Percentiles rank a stretch among this genome's conserved stretches.
Evolutionary conservation across 805 yeast genomes (phyloP).

Genomic region (Candida broadrunensis): DNA sequence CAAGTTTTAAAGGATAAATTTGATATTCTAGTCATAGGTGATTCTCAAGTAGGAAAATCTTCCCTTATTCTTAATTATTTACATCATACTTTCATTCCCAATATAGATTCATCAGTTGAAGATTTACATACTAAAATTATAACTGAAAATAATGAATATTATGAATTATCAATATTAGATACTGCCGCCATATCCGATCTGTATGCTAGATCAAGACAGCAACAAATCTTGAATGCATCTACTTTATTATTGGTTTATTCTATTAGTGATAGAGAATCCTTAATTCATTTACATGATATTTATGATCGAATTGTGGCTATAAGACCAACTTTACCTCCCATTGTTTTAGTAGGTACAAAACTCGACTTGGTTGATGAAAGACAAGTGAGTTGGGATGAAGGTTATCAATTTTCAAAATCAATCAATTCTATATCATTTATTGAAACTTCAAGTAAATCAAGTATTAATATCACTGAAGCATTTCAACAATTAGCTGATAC

Average conservation of each 20-base stretch:
- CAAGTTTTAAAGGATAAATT: conserved; percentile 12
- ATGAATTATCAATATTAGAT: conserved; percentile 32
- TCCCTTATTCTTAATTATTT: conserved; percentile 22
- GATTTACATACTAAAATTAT: conserved; percentile 21
- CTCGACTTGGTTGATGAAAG: conserved; percentile 21
- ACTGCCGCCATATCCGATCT: conserved; percentile 21
- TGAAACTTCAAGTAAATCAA: conserved; percentile 25
- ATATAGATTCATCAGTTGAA: conserved; percentile 17
- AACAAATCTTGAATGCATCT: conserved; percentile 27
- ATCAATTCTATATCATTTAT: conserved; percentile 24
- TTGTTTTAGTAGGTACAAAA: conserved; percentile 29
- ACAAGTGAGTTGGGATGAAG: conserved; percentile 28
- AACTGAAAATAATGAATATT: conserved; percentile 11
- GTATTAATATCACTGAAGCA: conserved; percentile 19
- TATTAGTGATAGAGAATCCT: conserved; percentile 22
- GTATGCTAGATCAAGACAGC: conserved; percentile 21
- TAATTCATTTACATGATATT: conserved; percentile 25
- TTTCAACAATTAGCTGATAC: conserved; percentile 24
- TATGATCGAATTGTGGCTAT: conserved; percentile 19
- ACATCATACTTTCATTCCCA: conserved; percentile 16
- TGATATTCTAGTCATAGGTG: conserved; percentile 31
- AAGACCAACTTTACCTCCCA: conserved; percentile 23
- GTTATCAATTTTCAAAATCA: conserved; percentile 20
- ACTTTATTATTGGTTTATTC: conserved; percentile 30
- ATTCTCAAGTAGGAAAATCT: conserved; percentile 21